A percentile compares a stretch with the other conserved stretches of the same genome.
phyloP scores from a whole-genome alignment of 306 rosid species.

The Lagenaria siceraria region DNA sequence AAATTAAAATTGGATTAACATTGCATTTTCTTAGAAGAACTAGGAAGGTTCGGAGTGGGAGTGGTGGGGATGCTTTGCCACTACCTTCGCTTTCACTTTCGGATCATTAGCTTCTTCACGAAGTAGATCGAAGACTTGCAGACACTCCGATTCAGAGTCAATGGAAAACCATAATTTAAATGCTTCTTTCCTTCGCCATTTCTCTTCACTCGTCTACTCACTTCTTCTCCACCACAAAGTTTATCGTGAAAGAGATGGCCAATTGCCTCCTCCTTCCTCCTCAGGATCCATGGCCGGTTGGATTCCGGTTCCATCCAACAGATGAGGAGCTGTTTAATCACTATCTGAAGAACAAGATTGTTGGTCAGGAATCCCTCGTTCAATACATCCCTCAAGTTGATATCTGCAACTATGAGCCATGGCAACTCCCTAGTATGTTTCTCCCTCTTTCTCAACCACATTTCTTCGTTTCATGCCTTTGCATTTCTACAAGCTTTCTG shows the following conservation, averaged over 20 bases:
- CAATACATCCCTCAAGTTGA: slow-evolving; percentile 30
- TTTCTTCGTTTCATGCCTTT: not conserved
- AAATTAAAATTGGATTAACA: no score
- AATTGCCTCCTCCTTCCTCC: not conserved
- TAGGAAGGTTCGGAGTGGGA: no score
- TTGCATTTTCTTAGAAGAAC: no score
- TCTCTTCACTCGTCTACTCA: not conserved
- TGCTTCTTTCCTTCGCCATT: not conserved
- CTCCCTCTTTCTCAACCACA: not conserved
- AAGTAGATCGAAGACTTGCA: no score
- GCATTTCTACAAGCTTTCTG: not conserved
- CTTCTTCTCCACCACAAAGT: not conserved
- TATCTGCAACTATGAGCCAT: slow-evolving; percentile 36
- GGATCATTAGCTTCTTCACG: no score
- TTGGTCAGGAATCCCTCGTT: slow-evolving; percentile 5
- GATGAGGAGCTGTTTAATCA: slow-evolving; percentile 46
- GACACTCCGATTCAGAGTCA: no score
- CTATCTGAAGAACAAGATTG: slow-evolving; percentile 32
- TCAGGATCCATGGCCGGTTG: not conserved
- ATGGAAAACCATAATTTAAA: not conserved
- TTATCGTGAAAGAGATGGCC: not conserved
- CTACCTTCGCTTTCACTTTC: no score
- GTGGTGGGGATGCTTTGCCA: no score
- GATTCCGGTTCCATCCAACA: slow-evolving; percentile 49
- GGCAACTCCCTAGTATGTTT: slow-evolving; percentile 37